Evolutionary conservation across 2,329 filamentous ascomycete genomes (phyloP).

Genomic region (Exophiala lecanii-corni): DNA sequence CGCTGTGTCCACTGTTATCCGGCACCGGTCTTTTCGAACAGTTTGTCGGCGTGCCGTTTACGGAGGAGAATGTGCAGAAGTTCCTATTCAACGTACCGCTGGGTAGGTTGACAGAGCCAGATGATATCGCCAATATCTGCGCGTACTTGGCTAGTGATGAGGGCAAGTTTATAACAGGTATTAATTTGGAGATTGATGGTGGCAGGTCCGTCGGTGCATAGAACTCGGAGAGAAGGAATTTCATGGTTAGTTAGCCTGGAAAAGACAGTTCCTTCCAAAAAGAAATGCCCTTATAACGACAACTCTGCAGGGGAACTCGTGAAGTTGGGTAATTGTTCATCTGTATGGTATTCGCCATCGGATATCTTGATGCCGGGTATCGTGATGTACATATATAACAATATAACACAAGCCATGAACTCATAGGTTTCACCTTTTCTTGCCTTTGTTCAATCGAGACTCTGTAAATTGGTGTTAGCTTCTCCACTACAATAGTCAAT

Average conservation of each 20-base stretch:
- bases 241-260: no score
- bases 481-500: no score
- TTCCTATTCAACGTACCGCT: conserved; percentile 43
- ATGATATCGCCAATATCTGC: conserved; percentile 66
- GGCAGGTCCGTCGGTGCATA: no score
- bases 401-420: background rate
- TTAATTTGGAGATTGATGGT: conserved; percentile 26
- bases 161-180: conserved; percentile 58
- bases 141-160: conserved; percentile 63
- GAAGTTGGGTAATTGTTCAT: no score
- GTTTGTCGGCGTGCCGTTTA: conserved; percentile 40
- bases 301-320: no score
- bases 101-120: conserved; percentile 40
- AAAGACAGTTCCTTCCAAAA: no score
- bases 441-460: conserved; percentile 16
- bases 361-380: conserved; percentile 15
- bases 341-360: no score
- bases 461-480: no score
- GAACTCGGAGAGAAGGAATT: no score
- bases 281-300: no score
- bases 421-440: conserved; percentile 8
- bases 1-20: conserved; percentile 60
- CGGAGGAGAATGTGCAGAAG: conserved; percentile 40
- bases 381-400: conserved; percentile 11
- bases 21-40: conserved; percentile 56